A percentile compares a stretch with the other conserved stretches of the same genome.
These are phyloP conservation scores for Zygnema cylindricum DNA, from an alignment of 139 green algal genomes.

Conservation along the genomic window DNA sequence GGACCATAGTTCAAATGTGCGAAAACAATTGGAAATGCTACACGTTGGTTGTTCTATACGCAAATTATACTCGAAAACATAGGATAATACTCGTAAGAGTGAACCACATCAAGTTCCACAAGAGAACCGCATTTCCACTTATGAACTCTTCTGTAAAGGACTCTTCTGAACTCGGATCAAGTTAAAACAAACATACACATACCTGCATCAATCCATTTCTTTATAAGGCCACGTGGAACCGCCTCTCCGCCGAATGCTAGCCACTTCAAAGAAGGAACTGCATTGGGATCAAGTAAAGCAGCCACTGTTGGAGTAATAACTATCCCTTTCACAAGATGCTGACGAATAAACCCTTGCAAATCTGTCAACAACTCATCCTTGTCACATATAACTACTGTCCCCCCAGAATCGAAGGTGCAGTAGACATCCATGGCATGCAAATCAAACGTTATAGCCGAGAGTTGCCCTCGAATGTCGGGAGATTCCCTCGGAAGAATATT, in stretches of 20 bases:
- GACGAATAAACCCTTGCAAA: neutral
- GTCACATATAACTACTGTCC: constrained; percentile 12
- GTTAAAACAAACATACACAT: too few relatives aligned
- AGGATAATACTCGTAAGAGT: too few relatives aligned
- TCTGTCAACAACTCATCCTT: constrained; percentile 45
- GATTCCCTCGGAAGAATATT: neutral
- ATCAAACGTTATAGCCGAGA: neutral
- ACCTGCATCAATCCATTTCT: constrained; percentile 33
- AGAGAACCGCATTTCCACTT: too few relatives aligned
- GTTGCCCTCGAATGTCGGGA: constrained; percentile 1
- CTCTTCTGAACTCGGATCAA: too few relatives aligned
- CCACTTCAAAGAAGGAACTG: constrained; percentile 22
- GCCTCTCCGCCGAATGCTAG: constrained; percentile 38
- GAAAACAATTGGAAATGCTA: too few relatives aligned
- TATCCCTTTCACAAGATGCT: constrained; percentile 8
- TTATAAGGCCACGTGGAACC: constrained; percentile 25
- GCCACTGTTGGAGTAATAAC: constrained; percentile 28
- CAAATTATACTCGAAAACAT: too few relatives aligned
- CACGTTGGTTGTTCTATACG: too few relatives aligned
- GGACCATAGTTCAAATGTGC: too few relatives aligned
- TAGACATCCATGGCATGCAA: constrained; percentile 32
- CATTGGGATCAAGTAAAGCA: constrained; percentile 10
- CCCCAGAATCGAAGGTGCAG: constrained; percentile 32
- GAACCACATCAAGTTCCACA: too few relatives aligned
- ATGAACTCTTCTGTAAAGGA: too few relatives aligned